Conservation (phyloP, 768 basidiomycete species). For the Serendipita sp. region DNA sequence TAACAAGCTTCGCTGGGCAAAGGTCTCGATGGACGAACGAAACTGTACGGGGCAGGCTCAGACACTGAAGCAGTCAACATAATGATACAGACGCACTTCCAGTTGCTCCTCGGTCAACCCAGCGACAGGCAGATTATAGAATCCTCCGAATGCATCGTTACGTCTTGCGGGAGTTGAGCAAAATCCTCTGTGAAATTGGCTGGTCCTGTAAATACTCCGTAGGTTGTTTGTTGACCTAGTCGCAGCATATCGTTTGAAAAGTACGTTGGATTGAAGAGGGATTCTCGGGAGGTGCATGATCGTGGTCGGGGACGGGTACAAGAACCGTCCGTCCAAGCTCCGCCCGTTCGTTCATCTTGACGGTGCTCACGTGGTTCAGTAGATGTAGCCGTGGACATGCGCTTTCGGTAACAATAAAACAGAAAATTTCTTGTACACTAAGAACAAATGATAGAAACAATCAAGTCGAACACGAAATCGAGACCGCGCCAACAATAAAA, state of each 20-base stretch:
- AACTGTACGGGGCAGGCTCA: constrained; percentile 35
- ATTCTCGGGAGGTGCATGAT: background rate
- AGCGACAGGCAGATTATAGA: constrained; percentile 55
- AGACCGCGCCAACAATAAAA: background rate
- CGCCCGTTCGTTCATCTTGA: too few species aligned
- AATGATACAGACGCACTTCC: constrained; percentile 34
- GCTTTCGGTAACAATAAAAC: too few species aligned
- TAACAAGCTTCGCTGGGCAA: constrained; percentile 69
- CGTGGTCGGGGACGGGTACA: too few species aligned
- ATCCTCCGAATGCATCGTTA: constrained; percentile 13
- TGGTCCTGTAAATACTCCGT: too few species aligned
- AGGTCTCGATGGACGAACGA: constrained; percentile 57
- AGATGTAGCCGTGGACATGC: too few species aligned
- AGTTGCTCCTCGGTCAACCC: constrained; percentile 65
- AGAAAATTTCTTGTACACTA: background rate
- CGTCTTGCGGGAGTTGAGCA: too few species aligned
- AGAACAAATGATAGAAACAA: background rate
- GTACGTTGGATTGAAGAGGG: background rate
- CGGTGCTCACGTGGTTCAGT: too few species aligned
- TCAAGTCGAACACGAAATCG: too few species aligned
- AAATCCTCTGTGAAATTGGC: too few species aligned
- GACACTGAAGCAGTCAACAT: background rate
- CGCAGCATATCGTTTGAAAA: too few species aligned
- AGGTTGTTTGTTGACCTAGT: too few species aligned
- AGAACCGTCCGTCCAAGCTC: too few species aligned